Conservation (phyloP, 2,329 filamentous ascomycete genomes). For the Drechslerella coelobrocha region DNA sequence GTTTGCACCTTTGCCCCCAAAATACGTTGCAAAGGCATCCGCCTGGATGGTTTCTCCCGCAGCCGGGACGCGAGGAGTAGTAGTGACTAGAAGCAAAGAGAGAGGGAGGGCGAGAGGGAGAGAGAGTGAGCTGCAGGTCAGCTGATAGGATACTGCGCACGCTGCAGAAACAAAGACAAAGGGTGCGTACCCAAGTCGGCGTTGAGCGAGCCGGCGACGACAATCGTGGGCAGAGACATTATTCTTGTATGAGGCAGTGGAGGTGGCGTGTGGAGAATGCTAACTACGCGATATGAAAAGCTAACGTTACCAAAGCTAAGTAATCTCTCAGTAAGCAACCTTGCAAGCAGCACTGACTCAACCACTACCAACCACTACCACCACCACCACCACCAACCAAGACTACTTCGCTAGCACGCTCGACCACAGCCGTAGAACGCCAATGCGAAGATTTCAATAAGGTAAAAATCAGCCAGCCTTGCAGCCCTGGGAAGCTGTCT, state of each 20-base stretch:
- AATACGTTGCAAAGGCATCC: conserved; percentile 76
- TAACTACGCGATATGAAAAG: too few relatives aligned
- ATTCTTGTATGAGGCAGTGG: conserved; percentile 3
- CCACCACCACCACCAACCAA: too few relatives aligned
- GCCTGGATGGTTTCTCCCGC: conserved; percentile 88
- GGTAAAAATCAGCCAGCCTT: conserved; percentile 1
- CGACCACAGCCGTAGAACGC: neutral
- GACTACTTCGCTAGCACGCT: neutral
- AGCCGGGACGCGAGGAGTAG: conserved; percentile 80
- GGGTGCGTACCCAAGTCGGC: conserved; percentile 70
- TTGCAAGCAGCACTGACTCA: neutral
- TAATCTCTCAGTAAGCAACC: neutral
- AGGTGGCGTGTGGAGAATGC: neutral
- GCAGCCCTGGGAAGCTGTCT: too few relatives aligned
- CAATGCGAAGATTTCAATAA: neutral
- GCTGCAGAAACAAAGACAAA: neutral
- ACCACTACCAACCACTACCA: neutral
- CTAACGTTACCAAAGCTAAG: neutral
- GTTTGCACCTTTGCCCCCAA: conserved; percentile 94
- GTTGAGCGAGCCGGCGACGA: conserved; percentile 90
- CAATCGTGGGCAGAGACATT: conserved; percentile 63
- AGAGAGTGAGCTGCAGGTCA: neutral
- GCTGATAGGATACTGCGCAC: too few relatives aligned
- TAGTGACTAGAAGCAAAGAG: conserved; percentile 66
- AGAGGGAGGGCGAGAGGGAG: neutral